phyloP scores from a whole-genome alignment of 2,329 filamentous ascomycete genomes.

The Cercospora brassicicola region DNA sequence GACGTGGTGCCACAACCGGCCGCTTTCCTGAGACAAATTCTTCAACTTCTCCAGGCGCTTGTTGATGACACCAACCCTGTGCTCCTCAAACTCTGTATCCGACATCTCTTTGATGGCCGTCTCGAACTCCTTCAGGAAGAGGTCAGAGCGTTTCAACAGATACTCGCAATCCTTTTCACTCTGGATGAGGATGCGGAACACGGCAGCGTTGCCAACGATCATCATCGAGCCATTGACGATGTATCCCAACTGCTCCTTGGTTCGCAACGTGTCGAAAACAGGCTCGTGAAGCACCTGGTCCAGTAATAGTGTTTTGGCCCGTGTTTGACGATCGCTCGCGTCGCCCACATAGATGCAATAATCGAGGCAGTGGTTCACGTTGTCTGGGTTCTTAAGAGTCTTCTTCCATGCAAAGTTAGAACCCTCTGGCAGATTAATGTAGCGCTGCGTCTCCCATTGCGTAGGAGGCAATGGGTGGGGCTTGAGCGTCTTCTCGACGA shows the following conservation, averaged over 20 bases:
- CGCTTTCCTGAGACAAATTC: conserved; percentile 83
- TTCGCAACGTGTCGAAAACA: conserved; percentile 89
- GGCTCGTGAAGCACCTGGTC: conserved; percentile 92
- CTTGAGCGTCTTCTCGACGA: conserved; percentile 75
- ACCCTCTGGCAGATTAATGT: conserved; percentile 73
- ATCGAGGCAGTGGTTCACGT: conserved; percentile 64
- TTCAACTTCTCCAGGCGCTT: conserved; percentile 88
- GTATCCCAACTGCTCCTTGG: conserved; percentile 96
- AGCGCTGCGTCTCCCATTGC: conserved; percentile 78
- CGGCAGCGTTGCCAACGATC: conserved; percentile 70
- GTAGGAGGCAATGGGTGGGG: conserved; percentile 70
- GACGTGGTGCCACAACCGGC: conserved; percentile 81
- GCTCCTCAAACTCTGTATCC: conserved; percentile 79
- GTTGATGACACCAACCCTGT: conserved; percentile 86
- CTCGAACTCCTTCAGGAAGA: conserved; percentile 71
- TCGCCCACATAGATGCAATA: conserved; percentile 49
- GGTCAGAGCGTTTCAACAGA: conserved; percentile 82
- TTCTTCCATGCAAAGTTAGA: conserved; percentile 83
- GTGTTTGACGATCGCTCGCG: conserved; percentile 61
- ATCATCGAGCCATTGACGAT: conserved; percentile 83
- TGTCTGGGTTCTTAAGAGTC: conserved; percentile 78
- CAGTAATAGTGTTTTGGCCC: conserved; percentile 77
- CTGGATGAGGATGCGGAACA: conserved; percentile 88
- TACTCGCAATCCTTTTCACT: conserved; percentile 84
- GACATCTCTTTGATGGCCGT: conserved; percentile 71